Percentiles rank a stretch among this genome's conserved stretches.
These are phyloP conservation scores for Microdochium nivale DNA, from an alignment of 2,329 filamentous ascomycete genomes.

Conservation along the genomic window DNA sequence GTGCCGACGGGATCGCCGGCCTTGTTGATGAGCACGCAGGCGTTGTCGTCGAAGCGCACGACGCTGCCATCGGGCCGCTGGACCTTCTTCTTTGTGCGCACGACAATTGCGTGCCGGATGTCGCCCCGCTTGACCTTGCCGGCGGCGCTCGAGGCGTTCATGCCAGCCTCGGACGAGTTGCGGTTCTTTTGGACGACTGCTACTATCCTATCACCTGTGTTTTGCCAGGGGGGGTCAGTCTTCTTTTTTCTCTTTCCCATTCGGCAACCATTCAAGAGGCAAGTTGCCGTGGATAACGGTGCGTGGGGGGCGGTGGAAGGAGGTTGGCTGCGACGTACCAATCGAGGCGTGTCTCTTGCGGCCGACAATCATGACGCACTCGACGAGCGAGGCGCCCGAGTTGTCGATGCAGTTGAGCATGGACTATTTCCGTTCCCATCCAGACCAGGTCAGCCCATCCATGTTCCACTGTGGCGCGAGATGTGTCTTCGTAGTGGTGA, in stretches of 20 bases:
- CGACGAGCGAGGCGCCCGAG: slow-evolving; percentile 92
- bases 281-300: too few species aligned
- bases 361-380: slow-evolving; percentile 87
- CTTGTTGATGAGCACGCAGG: slow-evolving; percentile 96
- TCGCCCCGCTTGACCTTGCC: slow-evolving; percentile 96
- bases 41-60: slow-evolving; percentile 94
- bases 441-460: background rate
- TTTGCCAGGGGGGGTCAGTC: too few species aligned
- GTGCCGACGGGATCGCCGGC: slow-evolving; percentile 90
- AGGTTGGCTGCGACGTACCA: slow-evolving; percentile 45
- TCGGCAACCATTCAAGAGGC: too few species aligned
- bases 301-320: background rate
- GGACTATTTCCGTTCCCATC: slow-evolving; percentile 61
- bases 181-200: slow-evolving; percentile 97
- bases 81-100: slow-evolving; percentile 81
- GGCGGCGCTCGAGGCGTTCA: slow-evolving; percentile 62
- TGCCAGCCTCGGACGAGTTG: slow-evolving; percentile 62
- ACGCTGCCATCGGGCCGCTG: slow-evolving; percentile 83
- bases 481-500: accelerated
- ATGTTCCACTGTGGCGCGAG: too few species aligned
- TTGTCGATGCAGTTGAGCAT: slow-evolving; percentile 99
- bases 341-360: slow-evolving; percentile 85
- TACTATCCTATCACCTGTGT: slow-evolving; percentile 84
- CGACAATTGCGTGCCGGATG: slow-evolving; percentile 91
- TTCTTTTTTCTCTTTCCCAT: too few species aligned